A percentile compares a stretch with the other conserved stretches of the same genome.
Evolutionary conservation across 2,329 filamentous ascomycete species (phyloP).

Genomic region (Alternaria arborescens): DNA sequence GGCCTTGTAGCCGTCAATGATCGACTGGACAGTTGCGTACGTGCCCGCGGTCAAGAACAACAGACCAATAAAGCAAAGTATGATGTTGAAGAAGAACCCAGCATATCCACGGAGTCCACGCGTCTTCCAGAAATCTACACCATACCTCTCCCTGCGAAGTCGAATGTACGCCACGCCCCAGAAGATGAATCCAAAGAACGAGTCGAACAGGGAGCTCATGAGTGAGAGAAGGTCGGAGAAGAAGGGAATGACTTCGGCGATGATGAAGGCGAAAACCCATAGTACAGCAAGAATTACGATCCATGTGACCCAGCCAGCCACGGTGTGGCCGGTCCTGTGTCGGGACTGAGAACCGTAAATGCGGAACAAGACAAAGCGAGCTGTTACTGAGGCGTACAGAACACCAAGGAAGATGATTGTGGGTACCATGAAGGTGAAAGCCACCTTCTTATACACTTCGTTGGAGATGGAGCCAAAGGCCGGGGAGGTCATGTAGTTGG

Average conservation of each 20-base stretch:
- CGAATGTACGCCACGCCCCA: slow-evolving; percentile 84
- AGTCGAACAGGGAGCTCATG: slow-evolving; percentile 90
- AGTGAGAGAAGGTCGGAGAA: slow-evolving; percentile 79
- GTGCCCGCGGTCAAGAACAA: slow-evolving; percentile 85
- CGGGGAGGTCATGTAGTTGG: slow-evolving; percentile 85
- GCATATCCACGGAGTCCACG: slow-evolving; percentile 63
- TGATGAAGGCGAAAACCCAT: slow-evolving; percentile 91
- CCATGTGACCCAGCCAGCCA: slow-evolving; percentile 84
- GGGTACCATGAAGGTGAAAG: slow-evolving; percentile 95
- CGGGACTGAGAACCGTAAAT: slow-evolving; percentile 75
- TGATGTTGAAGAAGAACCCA: slow-evolving; percentile 72
- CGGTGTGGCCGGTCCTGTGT: slow-evolving; percentile 82
- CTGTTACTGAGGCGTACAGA: slow-evolving; percentile 87
- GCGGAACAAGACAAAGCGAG: slow-evolving; percentile 91
- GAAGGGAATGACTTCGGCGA: slow-evolving; percentile 92
- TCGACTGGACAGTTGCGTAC: slow-evolving; percentile 74
- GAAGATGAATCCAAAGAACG: slow-evolving; percentile 95
- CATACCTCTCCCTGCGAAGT: slow-evolving; percentile 73
- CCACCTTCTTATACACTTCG: slow-evolving; percentile 80
- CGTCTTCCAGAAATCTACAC: slow-evolving; percentile 61
- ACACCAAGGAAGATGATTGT: slow-evolving; percentile 93
- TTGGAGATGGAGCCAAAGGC: slow-evolving; percentile 85
- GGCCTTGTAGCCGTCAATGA: slow-evolving; percentile 74
- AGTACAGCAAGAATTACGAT: slow-evolving; percentile 74
- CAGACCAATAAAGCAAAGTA: slow-evolving; percentile 78